Percentiles rank a stretch among this genome's conserved stretches.
Conservation (phyloP, 805 yeast species). For the Lachancea mirantina region DNA sequence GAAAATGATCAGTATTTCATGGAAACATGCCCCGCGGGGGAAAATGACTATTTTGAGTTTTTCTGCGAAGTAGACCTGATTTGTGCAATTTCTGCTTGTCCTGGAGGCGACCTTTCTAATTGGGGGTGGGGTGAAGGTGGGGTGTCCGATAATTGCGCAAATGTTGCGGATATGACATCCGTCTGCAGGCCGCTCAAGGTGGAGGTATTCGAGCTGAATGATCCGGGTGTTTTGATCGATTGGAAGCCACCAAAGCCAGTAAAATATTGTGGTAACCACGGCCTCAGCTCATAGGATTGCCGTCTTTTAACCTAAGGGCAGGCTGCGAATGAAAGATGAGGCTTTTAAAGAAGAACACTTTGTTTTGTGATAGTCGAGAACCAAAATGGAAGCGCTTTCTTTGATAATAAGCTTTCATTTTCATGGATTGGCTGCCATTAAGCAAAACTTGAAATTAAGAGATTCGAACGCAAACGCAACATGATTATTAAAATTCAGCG, state of each 20-base stretch:
- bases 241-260: constrained; percentile 49
- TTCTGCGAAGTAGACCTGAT: constrained; percentile 60
- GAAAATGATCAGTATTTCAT: constrained; percentile 60
- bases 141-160: constrained; percentile 23
- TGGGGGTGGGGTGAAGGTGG: constrained; percentile 63
- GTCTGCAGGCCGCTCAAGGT: constrained; percentile 58
- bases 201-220: constrained; percentile 50
- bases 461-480: too few relatives aligned
- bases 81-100: constrained; percentile 61
- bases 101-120: constrained; percentile 59
- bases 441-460: too few relatives aligned
- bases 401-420: too few relatives aligned
- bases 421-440: too few relatives aligned
- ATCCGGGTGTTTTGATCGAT: constrained; percentile 36
- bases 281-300: too few relatives aligned
- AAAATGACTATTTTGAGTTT: constrained; percentile 55
- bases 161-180: constrained; percentile 45
- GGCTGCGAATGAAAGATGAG: too few relatives aligned
- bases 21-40: constrained; percentile 61
- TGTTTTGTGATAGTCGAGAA: too few relatives aligned
- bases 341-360: too few relatives aligned
- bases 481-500: too few relatives aligned
- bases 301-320: too few relatives aligned
- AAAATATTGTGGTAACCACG: constrained; percentile 52
- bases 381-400: too few relatives aligned